A percentile compares a stretch with the other conserved stretches of the same genome.
Conservation (phyloP, 1,139 yeast species). For the Geotrichum armillariae region DNA sequence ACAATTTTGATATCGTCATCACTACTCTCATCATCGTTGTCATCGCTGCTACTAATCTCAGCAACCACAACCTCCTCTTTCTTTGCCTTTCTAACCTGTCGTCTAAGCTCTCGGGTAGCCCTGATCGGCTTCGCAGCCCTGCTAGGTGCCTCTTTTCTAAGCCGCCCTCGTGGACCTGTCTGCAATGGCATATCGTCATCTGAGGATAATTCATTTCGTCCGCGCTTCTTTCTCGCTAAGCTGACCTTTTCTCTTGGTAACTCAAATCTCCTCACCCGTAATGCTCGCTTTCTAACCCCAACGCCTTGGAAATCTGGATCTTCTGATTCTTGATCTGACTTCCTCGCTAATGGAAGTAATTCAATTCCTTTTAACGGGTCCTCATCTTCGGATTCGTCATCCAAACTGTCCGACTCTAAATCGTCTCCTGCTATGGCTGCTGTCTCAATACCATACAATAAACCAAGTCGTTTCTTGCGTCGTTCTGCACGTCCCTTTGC, state of each 20-base stretch:
- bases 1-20: background rate
- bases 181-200: too few species aligned
- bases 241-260: too few species aligned
- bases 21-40: background rate
- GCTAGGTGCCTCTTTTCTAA: too few species aligned
- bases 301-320: constrained; percentile 11
- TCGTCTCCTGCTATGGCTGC: background rate
- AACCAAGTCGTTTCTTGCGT: background rate
- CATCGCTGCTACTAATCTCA: background rate
- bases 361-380: background rate
- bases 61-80: background rate
- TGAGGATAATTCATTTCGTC: too few species aligned
- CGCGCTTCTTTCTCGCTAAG: too few species aligned
- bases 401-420: background rate
- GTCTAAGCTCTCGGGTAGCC: too few species aligned
- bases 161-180: too few species aligned
- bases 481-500: background rate
- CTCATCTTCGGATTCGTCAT: background rate
- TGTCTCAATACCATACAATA: background rate
- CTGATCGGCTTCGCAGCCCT: too few species aligned
- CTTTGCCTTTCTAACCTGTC: too few species aligned
- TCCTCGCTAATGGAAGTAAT: background rate
- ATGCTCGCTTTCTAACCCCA: too few species aligned
- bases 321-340: background rate
- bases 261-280: too few species aligned